Base-by-base conservation (phyloP, 2,329 filamentous ascomycete genomes). In the Penicillium sumatraense region DNA sequence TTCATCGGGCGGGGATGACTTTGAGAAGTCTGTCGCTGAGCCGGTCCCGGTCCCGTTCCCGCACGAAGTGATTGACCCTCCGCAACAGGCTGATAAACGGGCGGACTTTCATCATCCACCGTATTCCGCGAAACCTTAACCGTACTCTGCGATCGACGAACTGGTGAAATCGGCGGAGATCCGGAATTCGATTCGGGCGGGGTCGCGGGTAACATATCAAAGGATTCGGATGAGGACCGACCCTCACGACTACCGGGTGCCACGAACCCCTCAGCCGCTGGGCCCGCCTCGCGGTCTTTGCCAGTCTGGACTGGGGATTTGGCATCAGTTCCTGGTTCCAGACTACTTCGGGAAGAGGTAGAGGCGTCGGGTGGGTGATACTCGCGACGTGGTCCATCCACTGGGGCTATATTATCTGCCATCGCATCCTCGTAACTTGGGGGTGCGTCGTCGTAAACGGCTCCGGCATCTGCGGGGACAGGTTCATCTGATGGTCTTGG, bases 361-460 rank as follows among this genome's bases (percentile, higher is more conserved):
- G 69, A 66, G 66, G 69, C 63, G 60, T 72, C 69, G 68, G 73
- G 71, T 72, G 75, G 70, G 69, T 76, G 73, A 74, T 80, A 80
- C 68, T 80, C 76, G 66, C 76, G 73, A 65, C 92, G 81, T 23
- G 88, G 78, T 57, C 87, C 89, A 69, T 91, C 84, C 53, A 91
- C 85, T 1, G 91, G 90, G 31, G 85, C 88, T 58, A 95, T 75
- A 55, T 87, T 85, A 61, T 90, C 88, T 6, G 91, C 92, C 75
- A 97, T 88, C 11, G 91, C 92, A 74, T 97, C 93, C 74, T 96
- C 92, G 69, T 98, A 98, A 67, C 91, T 96, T 7, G 93, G 93
- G 16, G 93, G 93, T n/a, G 91, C 90, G 53, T 95, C 91, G 27
- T 91, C 88, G 60, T 70, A 71, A 24, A 26, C 59, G 20, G 67